phyloP scores from a whole-genome alignment of 2,329 filamentous ascomycete genomes.

The Neopestalotiopsis sp. region DNA sequence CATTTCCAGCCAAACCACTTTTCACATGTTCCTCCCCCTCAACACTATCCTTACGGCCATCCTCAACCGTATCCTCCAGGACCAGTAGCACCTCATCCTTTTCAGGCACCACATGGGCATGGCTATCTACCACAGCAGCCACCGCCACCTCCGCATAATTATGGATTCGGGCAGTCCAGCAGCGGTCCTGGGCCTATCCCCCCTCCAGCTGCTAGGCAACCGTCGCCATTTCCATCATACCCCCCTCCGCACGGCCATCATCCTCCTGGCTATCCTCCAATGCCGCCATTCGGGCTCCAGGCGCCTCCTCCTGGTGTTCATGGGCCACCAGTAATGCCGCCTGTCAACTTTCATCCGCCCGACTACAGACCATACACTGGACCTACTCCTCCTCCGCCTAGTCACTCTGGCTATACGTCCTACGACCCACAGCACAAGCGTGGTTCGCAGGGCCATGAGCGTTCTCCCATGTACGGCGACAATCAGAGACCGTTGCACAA shows the following conservation, averaged over 20 bases:
- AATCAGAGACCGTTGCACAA: constrained; percentile 3
- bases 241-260: constrained; percentile 10
- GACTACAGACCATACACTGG: constrained; percentile 10
- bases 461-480: not conserved
- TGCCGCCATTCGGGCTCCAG: not conserved
- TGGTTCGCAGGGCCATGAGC: constrained; percentile 9
- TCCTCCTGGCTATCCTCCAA: constrained; percentile 2
- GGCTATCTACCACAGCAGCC: constrained; percentile 11
- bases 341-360: constrained; percentile 4
- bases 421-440: not conserved
- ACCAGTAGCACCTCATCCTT: not conserved
- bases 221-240: not conserved
- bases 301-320: constrained; percentile 9
- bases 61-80: constrained; percentile 7
- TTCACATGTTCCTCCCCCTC: constrained; percentile 11
- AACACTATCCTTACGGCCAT: constrained; percentile 47
- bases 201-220: not conserved
- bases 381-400: constrained; percentile 9
- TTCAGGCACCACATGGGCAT: not conserved
- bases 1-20: constrained; percentile 22
- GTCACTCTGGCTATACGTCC: constrained; percentile 3
- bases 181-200: constrained; percentile 9
- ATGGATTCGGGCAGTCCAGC: constrained; percentile 14
- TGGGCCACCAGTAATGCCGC: constrained; percentile 12
- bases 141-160: not conserved